Evolutionary conservation across 2,329 filamentous ascomycete species (phyloP).

Genomic region (Fusarium mangiferae): DNA sequence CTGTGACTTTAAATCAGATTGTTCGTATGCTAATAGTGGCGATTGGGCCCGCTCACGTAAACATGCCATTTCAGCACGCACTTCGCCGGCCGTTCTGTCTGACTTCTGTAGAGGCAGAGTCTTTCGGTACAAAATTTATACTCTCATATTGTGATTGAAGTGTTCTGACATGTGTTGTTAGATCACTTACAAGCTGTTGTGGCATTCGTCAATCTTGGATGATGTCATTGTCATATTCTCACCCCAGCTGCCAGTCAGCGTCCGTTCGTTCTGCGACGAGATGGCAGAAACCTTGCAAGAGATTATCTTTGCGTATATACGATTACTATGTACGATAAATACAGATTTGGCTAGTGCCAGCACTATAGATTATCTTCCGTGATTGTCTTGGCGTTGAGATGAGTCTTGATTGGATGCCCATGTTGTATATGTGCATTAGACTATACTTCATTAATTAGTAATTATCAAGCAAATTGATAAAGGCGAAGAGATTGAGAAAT

Average conservation of each 20-base stretch:
- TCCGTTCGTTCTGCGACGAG: accelerated
- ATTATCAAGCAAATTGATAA: not conserved
- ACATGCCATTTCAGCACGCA: not conserved
- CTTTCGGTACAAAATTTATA: accelerated
- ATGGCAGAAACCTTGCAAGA: not conserved
- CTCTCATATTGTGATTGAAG: accelerated
- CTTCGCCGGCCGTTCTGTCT: not conserved
- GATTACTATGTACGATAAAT: no score
- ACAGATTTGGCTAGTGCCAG: not conserved
- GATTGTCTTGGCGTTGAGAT: not conserved
- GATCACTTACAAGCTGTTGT: no score
- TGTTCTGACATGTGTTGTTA: no score
- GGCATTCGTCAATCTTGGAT: no score
- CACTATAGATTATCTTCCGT: not conserved
- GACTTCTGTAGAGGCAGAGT: not conserved
- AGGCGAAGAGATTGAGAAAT: no score
- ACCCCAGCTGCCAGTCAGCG: not conserved
- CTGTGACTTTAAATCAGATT: not conserved
- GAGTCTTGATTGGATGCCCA: not conserved
- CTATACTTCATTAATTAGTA: not conserved
- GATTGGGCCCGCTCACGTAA: not conserved
- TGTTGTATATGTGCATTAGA: not conserved
- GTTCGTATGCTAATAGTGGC: not conserved
- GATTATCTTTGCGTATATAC: not conserved
- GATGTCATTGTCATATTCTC: not conserved